These are phyloP conservation scores for Melastoma candidum DNA, from an alignment of 441 rosid species.

Conservation along the genomic window DNA sequence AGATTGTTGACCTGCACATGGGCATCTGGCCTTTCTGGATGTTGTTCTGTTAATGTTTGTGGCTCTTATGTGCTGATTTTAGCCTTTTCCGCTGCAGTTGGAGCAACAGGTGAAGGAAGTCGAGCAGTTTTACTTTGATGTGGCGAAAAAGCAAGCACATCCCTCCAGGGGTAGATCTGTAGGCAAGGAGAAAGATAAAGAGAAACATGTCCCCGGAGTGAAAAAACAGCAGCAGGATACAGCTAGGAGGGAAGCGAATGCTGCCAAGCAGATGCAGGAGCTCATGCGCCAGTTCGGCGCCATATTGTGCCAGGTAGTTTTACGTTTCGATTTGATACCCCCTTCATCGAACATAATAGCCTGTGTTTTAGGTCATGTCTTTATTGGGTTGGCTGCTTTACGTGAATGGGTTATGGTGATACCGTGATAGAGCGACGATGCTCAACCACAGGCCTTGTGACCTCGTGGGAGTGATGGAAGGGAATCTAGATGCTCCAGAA, in stretches of 20 bases:
- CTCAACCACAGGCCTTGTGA: too few relatives aligned
- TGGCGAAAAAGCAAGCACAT: constrained; percentile 41
- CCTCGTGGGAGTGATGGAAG: too few relatives aligned
- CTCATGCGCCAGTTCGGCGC: constrained; percentile 77
- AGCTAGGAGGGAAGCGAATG: constrained; percentile 58
- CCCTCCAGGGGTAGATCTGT: constrained; percentile 37
- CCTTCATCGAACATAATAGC: background rate
- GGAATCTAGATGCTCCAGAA: too few relatives aligned
- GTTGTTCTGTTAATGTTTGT: background rate
- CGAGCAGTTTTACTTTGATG: constrained; percentile 51
- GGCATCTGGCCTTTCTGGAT: background rate
- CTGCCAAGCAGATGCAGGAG: constrained; percentile 88
- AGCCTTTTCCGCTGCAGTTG: constrained; percentile 36
- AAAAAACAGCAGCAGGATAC: constrained; percentile 75
- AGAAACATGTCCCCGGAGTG: constrained; percentile 47
- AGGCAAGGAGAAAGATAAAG: constrained; percentile 57
- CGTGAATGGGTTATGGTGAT: too few relatives aligned
- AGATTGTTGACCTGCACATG: too few relatives aligned
- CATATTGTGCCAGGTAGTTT: constrained; percentile 60
- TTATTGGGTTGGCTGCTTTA: background rate
- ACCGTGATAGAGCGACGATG: too few relatives aligned
- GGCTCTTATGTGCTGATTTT: background rate
- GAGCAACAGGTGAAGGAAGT: constrained; percentile 74
- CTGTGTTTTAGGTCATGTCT: background rate
- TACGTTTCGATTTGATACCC: background rate